These are phyloP conservation scores for Tripterygium wilfordii DNA, from an alignment of 177 flowering plant species.

Conservation along the genomic window DNA sequence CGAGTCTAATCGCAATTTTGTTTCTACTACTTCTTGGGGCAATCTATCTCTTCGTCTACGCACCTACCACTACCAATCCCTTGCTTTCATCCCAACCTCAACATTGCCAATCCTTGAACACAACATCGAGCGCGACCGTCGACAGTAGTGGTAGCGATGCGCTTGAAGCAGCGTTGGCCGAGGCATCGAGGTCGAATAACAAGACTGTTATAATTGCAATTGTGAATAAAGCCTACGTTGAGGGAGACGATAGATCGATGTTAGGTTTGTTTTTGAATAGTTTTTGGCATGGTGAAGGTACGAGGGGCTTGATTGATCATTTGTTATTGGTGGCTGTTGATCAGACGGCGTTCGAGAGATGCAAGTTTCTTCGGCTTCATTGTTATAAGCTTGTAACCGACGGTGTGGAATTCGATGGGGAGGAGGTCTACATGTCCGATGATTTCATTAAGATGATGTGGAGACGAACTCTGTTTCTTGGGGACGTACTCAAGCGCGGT, in stretches of 20 bases:
- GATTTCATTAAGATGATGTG: conserved; percentile 68
- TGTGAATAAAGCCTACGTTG: conserved; percentile 51
- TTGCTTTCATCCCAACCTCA: no score
- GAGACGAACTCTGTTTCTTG: conserved; percentile 49
- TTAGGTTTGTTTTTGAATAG: conserved; percentile 50
- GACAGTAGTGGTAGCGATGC: no score
- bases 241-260: conserved; percentile 37
- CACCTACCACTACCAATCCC: no score
- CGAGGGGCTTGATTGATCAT: conserved; percentile 28
- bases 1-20: no score
- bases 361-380: conserved; percentile 34
- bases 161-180: conserved; percentile 14
- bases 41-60: no score
- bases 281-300: conserved; percentile 49
- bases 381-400: conserved; percentile 47
- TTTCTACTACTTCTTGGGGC: no score
- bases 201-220: conserved; percentile 50
- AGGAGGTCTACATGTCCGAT: conserved; percentile 48
- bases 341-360: conserved; percentile 31
- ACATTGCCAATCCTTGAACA: no score
- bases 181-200: conserved; percentile 40
- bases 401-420: conserved; percentile 38
- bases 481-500: conserved; percentile 46
- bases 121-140: no score
- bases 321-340: conserved; percentile 46